Evolutionary conservation across 805 yeast genomes (phyloP).

Genomic region (Tetrapisispora fleetii): DNA sequence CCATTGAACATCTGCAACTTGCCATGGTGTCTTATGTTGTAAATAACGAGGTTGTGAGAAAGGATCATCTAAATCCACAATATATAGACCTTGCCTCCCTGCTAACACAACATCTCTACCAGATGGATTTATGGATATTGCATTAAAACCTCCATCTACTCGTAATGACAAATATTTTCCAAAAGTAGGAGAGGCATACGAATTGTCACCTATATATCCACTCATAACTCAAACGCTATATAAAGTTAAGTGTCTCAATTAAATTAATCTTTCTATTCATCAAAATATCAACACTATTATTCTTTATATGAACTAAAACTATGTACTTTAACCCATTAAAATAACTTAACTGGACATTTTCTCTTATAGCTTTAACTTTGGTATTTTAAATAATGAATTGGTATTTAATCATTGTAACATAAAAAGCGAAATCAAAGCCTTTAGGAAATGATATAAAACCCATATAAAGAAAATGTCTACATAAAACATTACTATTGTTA

Average conservation of each 20-base stretch:
- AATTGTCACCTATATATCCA: conserved; percentile 14
- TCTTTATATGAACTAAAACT: too few relatives aligned
- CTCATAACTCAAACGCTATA: not conserved
- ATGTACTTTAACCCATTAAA: too few relatives aligned
- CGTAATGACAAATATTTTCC: conserved; percentile 73
- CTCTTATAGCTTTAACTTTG: too few relatives aligned
- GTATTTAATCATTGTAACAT: too few relatives aligned
- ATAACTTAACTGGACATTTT: too few relatives aligned
- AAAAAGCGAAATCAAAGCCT: too few relatives aligned
- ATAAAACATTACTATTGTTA: too few relatives aligned
- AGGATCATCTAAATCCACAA: conserved; percentile 93
- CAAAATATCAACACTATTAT: too few relatives aligned
- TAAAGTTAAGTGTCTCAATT: not conserved
- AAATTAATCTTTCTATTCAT: not conserved
- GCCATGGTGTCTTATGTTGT: conserved; percentile 91
- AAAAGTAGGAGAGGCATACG: conserved; percentile 49
- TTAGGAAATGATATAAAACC: too few relatives aligned
- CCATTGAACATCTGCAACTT: conserved; percentile 98
- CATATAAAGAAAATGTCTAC: too few relatives aligned
- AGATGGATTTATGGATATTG: conserved; percentile 80
- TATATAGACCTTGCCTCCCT: conserved; percentile 65
- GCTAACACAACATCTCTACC: conserved; percentile 93
- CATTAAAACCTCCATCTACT: conserved; percentile 86
- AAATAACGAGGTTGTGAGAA: conserved; percentile 91
- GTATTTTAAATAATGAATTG: too few relatives aligned